Conservation (phyloP, 1,284 basidiomycete species). For the Leccinum cinnamomeum region DNA sequence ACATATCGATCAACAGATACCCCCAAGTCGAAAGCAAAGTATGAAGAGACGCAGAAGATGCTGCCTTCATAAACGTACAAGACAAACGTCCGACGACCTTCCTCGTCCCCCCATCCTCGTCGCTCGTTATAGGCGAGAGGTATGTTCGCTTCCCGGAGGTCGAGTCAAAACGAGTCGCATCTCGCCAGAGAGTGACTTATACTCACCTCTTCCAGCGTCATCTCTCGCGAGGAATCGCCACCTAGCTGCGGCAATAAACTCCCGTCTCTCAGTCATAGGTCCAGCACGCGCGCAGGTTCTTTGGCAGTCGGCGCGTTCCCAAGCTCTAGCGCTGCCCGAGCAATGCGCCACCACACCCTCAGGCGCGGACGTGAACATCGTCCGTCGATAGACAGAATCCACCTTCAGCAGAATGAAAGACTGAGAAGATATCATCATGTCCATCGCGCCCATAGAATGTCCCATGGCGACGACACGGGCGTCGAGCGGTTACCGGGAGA, state of each 20-base stretch:
- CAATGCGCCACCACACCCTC: conserved; percentile 88
- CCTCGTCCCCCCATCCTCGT: conserved; percentile 4
- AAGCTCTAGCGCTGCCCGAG: conserved; percentile 75
- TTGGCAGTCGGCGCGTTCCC: conserved; percentile 36
- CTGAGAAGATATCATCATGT: too few species aligned
- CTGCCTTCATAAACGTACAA: conserved; percentile 62
- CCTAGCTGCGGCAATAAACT: conserved; percentile 39
- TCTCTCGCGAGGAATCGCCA: background rate
- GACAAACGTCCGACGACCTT: conserved; percentile 37
- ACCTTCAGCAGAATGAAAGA: conserved; percentile 66
- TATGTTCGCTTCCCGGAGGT: conserved; percentile 48
- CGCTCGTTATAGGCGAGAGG: conserved; percentile 46
- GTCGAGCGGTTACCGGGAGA: conserved; percentile 61
- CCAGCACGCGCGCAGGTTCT: conserved; percentile 45
- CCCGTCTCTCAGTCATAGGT: conserved; percentile 67
- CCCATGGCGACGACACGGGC: conserved; percentile 79
- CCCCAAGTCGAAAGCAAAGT: conserved; percentile 41
- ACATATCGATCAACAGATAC: conserved; percentile 48
- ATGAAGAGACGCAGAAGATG: conserved; percentile 50
- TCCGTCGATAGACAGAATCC: conserved; percentile 52
- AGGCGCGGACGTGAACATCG: conserved; percentile 84
- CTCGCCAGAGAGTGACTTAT: conserved; percentile 39
- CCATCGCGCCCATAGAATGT: conserved; percentile 81
- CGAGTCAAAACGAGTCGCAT: conserved; percentile 44
- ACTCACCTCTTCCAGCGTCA: conserved; percentile 25